Evolutionary conservation across 306 rosid genomes (phyloP), one percentile per base, ranked within the genome.

Genomic region (Lupinus albus): DNA sequence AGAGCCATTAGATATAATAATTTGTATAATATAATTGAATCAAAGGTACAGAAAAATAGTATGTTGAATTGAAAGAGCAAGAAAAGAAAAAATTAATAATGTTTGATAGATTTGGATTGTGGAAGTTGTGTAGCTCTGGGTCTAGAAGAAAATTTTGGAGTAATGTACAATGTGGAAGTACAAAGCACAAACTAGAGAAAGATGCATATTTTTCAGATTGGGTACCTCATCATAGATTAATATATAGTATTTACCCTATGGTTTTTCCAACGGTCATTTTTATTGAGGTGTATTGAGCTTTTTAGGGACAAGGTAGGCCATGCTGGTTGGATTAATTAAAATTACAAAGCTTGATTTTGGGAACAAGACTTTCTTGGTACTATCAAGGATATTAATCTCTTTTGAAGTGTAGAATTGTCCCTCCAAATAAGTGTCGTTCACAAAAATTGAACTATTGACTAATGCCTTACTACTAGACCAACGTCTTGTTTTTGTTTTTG

Each of bases 231-330:
- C 52, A 15, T 58, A 15, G 3, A 28, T 49, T 6, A 14, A 4
- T 45, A 7, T 46, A 0, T 7, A 5, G 38, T 30, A 2, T 11
- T 11, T 10, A 12, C 18, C 20, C 42, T 12, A 6, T 7, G 59
- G 60, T 10, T 17, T 44, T 52, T 68, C 82, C 64, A 85, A 85
- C 90, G 90, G 90, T 82, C 80, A 64, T 73, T 75, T 79, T 71
- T 67, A 32, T 52, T 38, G 48, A 53, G 32, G 10, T 15, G 11
- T 10, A 21, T 33, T 9, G 12, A 1, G 1, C 52, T 52, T 20
- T 39, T 20, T 33, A 14, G 55, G 76, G 69, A 28, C 44, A 46
- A 41, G 18, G 75, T 32, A 41, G 46, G 47, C 61, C 28, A 51
- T 17, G 28, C 1, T 1, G 7, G 3, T 7, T 33, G 4, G 36